These are phyloP conservation scores for Coemansia biformis DNA, from an alignment of 192 early-diverging fungal species.

Conservation along the genomic window DNA sequence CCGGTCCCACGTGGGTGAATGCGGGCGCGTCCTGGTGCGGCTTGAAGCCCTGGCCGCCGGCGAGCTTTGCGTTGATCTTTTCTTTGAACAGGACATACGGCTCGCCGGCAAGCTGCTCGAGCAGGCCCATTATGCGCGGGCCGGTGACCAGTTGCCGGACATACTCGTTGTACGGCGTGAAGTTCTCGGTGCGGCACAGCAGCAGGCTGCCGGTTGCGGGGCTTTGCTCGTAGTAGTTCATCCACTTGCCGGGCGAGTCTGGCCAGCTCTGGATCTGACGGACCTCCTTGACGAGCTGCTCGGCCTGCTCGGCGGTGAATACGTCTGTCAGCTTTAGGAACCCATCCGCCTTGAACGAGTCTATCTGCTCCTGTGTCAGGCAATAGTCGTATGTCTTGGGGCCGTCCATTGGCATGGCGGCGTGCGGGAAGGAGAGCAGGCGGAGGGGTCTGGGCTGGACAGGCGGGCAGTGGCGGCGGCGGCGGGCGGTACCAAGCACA, in stretches of 20 bases:
- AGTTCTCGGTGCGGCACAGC: constrained; percentile 60
- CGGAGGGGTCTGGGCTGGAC: too few species aligned
- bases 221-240: constrained; percentile 62
- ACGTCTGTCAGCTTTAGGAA: constrained; percentile 57
- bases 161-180: constrained; percentile 54
- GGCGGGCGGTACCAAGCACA: too few species aligned
- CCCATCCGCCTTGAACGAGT: constrained; percentile 47
- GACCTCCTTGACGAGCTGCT: constrained; percentile 42
- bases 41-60: constrained; percentile 57
- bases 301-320: constrained; percentile 47
- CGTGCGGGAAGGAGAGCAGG: too few species aligned
- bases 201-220: constrained; percentile 38
- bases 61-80: constrained; percentile 59
- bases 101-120: constrained; percentile 53
- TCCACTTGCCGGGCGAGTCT: constrained; percentile 55
- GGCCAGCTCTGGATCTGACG: constrained; percentile 52
- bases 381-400: constrained; percentile 30
- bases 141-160: constrained; percentile 49
- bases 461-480: too few species aligned
- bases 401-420: background rate
- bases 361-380: constrained; percentile 50
- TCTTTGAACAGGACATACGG: constrained; percentile 59
- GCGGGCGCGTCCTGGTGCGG: constrained; percentile 61
- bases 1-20: constrained; percentile 56
- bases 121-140: constrained; percentile 40